phyloP scores from a whole-genome alignment of 345 rosid species.

The Populus pruinosa region DNA sequence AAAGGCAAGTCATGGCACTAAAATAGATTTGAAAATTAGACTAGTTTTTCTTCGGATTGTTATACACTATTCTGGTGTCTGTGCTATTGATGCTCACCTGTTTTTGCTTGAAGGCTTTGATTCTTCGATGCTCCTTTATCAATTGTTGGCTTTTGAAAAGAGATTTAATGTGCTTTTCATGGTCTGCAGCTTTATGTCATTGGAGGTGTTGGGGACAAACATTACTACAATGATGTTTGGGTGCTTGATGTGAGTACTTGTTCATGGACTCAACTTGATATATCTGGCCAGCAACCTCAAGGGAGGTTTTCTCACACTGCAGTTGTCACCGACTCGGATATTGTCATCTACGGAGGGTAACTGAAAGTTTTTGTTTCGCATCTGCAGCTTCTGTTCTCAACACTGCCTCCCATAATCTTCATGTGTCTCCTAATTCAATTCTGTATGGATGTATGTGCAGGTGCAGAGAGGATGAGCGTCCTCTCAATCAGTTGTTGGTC shows the following conservation, averaged over 20 bases:
- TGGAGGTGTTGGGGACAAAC: conserved; percentile 74
- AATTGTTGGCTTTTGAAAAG: too few species aligned
- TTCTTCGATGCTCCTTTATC: background rate
- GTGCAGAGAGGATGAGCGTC: conserved; percentile 76
- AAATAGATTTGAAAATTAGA: background rate
- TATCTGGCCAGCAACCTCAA: conserved; percentile 58
- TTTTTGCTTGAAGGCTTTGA: background rate
- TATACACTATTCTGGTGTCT: too few species aligned
- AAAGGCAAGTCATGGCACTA: conserved; percentile 40
- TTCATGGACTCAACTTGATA: conserved; percentile 52
- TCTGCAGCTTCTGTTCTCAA: background rate
- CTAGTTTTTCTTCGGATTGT: background rate
- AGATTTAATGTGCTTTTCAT: background rate
- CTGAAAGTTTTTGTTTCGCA: background rate
- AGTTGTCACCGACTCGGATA: conserved; percentile 38
- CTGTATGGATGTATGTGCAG: conserved; percentile 19
- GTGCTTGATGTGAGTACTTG: conserved; percentile 39
- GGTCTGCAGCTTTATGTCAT: conserved; percentile 51
- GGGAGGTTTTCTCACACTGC: conserved; percentile 82
- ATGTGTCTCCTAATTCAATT: background rate
- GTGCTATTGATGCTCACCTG: background rate
- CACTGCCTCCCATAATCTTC: background rate
- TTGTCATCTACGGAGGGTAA: conserved; percentile 70
- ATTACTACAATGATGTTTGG: conserved; percentile 71
- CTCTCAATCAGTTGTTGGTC: conserved; percentile 59